Conservation (phyloP, 2,329 filamentous ascomycete species). For the Fusarium avenaceum region DNA sequence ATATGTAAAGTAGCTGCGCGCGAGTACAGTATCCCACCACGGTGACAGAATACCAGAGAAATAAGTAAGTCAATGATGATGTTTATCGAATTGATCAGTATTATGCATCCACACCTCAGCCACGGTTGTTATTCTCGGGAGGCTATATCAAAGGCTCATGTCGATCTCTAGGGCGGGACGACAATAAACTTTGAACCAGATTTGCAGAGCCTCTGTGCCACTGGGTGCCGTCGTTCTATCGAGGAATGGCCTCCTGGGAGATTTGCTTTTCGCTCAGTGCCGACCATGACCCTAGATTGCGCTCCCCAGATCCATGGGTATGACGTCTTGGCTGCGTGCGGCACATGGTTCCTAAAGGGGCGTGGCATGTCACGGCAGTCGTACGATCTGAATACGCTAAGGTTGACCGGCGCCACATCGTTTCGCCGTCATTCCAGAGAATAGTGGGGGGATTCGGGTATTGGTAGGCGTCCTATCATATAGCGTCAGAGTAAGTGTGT, state of each 20-base stretch:
- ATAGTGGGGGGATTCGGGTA: slow-evolving; percentile 33
- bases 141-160: slow-evolving; percentile 39
- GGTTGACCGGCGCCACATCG: slow-evolving; percentile 39
- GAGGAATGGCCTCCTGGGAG: slow-evolving; percentile 28
- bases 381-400: slow-evolving; percentile 49
- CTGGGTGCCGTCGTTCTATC: slow-evolving; percentile 25
- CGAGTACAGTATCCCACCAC: not conserved
- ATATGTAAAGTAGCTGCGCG: slow-evolving; percentile 5
- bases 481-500: slow-evolving; percentile 21
- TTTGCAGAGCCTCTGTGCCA: slow-evolving; percentile 32
- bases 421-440: slow-evolving; percentile 43
- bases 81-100: slow-evolving; percentile 6
- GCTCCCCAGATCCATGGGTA: slow-evolving; percentile 46
- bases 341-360: slow-evolving; percentile 46
- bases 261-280: slow-evolving; percentile 51
- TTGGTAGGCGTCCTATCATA: slow-evolving; percentile 21
- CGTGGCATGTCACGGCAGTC: slow-evolving; percentile 48
- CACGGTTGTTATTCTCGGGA: slow-evolving; percentile 21
- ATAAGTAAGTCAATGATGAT: slow-evolving; percentile 21
- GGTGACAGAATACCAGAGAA: slow-evolving; percentile 2
- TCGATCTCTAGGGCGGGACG: slow-evolving; percentile 45
- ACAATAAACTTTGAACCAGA: slow-evolving; percentile 47
- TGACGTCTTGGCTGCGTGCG: slow-evolving; percentile 50
- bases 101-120: slow-evolving; percentile 41
- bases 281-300: slow-evolving; percentile 43